Conservation (phyloP, 192 early-diverging fungal genomes). For the Oehlia diaphana region DNA sequence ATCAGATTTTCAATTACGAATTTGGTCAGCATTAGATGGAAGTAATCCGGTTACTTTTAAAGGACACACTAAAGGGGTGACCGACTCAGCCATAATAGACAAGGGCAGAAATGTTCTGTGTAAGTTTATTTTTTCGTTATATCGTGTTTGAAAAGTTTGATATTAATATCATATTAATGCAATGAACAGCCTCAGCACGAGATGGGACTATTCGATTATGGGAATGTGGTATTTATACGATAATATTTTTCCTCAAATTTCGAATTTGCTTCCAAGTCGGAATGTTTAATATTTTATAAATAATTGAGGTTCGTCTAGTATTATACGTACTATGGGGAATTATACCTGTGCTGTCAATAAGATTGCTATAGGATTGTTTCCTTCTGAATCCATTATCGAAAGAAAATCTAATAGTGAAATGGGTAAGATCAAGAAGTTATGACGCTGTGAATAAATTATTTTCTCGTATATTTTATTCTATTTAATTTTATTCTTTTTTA, state of each 20-base stretch:
- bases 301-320: conserved; percentile 40
- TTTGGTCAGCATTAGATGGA: conserved; percentile 79
- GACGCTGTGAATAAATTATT: neutral
- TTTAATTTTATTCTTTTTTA: conserved; percentile 14
- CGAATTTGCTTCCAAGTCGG: neutral
- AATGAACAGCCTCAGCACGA: conserved; percentile 46
- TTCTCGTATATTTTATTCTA: too few relatives aligned
- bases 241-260: neutral
- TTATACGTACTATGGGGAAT: conserved; percentile 40
- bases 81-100: conserved; percentile 65
- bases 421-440: conserved; percentile 26
- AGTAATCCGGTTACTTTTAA: conserved; percentile 69
- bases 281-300: neutral
- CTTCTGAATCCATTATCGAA: neutral
- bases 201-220: conserved; percentile 59
- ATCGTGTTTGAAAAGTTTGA: neutral
- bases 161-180: neutral
- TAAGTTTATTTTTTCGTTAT: conserved; percentile 31
- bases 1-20: conserved; percentile 63
- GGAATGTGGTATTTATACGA: conserved; percentile 51
- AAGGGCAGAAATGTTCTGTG: conserved; percentile 69
- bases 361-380: conserved; percentile 33
- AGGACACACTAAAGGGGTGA: conserved; percentile 63
- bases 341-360: conserved; percentile 36
- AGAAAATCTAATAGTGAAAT: neutral